Percentiles rank a stretch among this genome's conserved stretches.
Evolutionary conservation across 179 eudicot species (phyloP).

Genomic region (Spinacia oleracea): DNA sequence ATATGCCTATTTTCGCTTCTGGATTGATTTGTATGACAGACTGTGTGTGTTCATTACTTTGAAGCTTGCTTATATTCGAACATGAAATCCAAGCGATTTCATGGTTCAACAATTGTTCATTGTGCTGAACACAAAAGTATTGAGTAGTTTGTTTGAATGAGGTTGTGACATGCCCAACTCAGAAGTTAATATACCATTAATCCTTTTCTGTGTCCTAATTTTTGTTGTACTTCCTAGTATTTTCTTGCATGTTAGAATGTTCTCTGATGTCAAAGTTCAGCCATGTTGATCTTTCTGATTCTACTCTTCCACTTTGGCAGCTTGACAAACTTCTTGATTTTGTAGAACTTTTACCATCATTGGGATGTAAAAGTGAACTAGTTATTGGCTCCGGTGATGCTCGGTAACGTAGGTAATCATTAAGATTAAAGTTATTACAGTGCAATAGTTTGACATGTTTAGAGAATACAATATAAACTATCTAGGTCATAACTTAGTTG

Average conservation of each 20-base stretch:
- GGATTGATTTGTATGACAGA: constrained; percentile 21
- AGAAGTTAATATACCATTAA: neutral
- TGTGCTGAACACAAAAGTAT: neutral
- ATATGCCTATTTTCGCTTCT: constrained; percentile 26
- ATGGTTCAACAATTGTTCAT: neutral
- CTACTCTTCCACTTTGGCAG: neutral
- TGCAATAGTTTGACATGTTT: too few relatives aligned
- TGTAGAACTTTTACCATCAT: neutral
- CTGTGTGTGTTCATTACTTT: constrained; percentile 15
- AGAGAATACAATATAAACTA: too few relatives aligned
- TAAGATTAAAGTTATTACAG: too few relatives aligned
- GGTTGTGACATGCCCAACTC: neutral
- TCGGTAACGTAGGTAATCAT: too few relatives aligned
- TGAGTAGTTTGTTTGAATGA: neutral
- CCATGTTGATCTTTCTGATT: neutral
- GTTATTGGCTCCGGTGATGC: too few relatives aligned
- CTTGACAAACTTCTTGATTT: neutral
- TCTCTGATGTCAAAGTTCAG: too few relatives aligned
- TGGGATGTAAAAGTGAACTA: too few relatives aligned
- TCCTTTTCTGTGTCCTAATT: neutral
- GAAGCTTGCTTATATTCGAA: neutral
- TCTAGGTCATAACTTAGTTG: too few relatives aligned
- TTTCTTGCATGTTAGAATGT: too few relatives aligned
- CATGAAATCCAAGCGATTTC: neutral
- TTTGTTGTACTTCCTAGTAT: too few relatives aligned